Evolutionary conservation across 2,329 filamentous ascomycete genomes (phyloP).

Genomic region (Colletotrichum liaoningense): DNA sequence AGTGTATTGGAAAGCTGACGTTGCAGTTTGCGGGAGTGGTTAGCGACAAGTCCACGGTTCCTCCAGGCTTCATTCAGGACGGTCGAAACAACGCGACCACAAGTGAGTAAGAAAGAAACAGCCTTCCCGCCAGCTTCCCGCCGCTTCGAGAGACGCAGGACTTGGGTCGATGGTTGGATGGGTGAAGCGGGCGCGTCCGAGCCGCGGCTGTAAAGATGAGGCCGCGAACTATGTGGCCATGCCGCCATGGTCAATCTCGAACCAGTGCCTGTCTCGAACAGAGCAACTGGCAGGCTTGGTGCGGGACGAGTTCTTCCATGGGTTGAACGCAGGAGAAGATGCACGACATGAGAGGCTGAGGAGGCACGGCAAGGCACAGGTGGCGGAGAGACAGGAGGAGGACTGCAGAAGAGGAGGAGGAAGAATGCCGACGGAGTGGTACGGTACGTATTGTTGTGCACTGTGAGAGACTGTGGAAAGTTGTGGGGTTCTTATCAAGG

Average conservation of each 20-base stretch:
- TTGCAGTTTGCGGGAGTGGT: slow-evolving; percentile 5
- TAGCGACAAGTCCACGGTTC: slow-evolving; percentile 8
- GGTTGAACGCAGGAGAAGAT: not conserved
- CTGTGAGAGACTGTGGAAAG: not conserved
- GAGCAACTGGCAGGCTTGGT: slow-evolving; percentile 1
- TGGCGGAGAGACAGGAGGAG: too few relatives aligned
- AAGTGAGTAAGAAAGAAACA: not conserved
- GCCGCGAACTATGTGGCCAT: slow-evolving; percentile 27
- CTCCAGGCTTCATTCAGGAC: not conserved
- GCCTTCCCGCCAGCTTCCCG: not conserved
- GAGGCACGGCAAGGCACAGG: not conserved
- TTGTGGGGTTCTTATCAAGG: not conserved
- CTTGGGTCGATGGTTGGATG: slow-evolving; percentile 30
- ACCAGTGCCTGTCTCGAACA: slow-evolving; percentile 21
- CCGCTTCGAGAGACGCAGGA: slow-evolving; percentile 15
- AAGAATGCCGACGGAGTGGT: too few relatives aligned
- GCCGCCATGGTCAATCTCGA: slow-evolving; percentile 24
- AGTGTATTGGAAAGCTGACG: not conserved
- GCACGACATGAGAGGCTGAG: not conserved
- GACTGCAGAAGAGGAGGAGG: not conserved
- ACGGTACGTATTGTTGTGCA: not conserved
- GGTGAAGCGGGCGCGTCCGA: slow-evolving; percentile 28
- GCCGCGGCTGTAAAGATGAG: slow-evolving; percentile 25
- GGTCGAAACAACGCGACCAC: slow-evolving; percentile 19
- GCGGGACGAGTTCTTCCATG: not conserved